phyloP scores from a whole-genome alignment of 2,329 filamentous ascomycete genomes.

The Alternaria longipes region DNA sequence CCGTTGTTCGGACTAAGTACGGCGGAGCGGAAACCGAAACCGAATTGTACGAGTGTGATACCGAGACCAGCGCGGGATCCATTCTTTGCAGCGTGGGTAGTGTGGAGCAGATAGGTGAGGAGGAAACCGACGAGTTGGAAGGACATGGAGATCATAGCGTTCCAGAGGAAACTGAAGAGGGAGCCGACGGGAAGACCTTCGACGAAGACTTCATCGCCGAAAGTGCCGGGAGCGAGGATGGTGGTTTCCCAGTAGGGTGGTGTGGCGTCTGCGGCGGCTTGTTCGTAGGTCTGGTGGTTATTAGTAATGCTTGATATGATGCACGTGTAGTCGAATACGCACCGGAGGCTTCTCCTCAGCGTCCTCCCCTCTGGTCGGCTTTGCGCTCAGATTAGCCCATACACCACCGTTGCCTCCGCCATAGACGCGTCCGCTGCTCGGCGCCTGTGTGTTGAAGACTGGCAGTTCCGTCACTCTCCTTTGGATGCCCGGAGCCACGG shows the following conservation, averaged over 20 bases:
- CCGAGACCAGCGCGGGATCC: constrained; percentile 93
- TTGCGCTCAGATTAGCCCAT: constrained; percentile 92
- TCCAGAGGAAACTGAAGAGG: constrained; percentile 88
- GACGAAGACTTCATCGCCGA: constrained; percentile 94
- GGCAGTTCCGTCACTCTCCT: constrained; percentile 65
- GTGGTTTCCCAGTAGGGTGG: constrained; percentile 99
- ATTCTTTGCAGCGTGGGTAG: constrained; percentile 97
- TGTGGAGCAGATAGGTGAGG: constrained; percentile 96
- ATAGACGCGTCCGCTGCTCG: constrained; percentile 64
- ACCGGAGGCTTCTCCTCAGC: constrained; percentile 94
- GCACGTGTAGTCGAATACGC: constrained; percentile 55
- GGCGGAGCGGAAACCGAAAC: constrained; percentile 87
- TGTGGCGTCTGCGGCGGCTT: constrained; percentile 94
- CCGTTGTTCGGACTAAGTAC: constrained; percentile 45
- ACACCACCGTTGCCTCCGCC: constrained; percentile 90
- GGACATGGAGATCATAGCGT: constrained; percentile 93
- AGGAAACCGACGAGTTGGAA: constrained; percentile 98
- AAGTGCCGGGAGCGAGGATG: constrained; percentile 89
- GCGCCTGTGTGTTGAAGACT: constrained; percentile 55
- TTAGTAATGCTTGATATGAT: constrained; percentile 43
- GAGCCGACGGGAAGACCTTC: constrained; percentile 94
- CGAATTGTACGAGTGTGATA: constrained; percentile 94
- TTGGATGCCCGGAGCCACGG: constrained; percentile 51
- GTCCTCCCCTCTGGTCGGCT: constrained; percentile 82
- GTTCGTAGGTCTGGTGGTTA: constrained; percentile 83